Conservation (phyloP, 345 rosid genomes). For the Eucalyptus cloeziana region DNA sequence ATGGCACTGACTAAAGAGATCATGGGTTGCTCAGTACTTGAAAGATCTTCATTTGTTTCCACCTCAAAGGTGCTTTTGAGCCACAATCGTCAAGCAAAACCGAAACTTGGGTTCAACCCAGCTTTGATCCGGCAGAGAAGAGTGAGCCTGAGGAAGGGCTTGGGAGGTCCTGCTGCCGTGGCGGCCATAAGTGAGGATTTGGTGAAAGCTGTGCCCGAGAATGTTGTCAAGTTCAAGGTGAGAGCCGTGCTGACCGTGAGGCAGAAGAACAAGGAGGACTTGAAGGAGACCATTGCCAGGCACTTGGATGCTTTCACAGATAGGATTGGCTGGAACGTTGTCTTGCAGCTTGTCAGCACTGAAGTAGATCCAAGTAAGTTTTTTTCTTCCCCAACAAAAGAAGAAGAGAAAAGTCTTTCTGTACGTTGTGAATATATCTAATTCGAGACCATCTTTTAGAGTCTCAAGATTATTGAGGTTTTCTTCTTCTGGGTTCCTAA, state of each 20-base stretch:
- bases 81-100: not conserved
- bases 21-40: slow-evolving; percentile 33
- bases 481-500: not conserved
- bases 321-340: slow-evolving; percentile 70
- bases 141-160: not conserved
- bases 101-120: not conserved
- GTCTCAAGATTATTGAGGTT: not conserved
- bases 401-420: not conserved
- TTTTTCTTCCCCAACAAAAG: not conserved
- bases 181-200: slow-evolving; percentile 74
- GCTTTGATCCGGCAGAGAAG: not conserved
- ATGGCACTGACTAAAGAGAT: slow-evolving; percentile 67
- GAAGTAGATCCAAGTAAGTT: slow-evolving; percentile 84
- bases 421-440: not conserved
- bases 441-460: not conserved
- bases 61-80: slow-evolving; percentile 6
- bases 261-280: slow-evolving; percentile 74
- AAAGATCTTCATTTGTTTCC: slow-evolving; percentile 21
- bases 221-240: slow-evolving; percentile 51
- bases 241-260: slow-evolving; percentile 71
- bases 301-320: slow-evolving; percentile 70
- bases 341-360: slow-evolving; percentile 72
- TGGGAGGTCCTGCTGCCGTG: not conserved
- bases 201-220: slow-evolving; percentile 20
- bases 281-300: slow-evolving; percentile 60